Conservation (phyloP, 345 rosid species). For the Linum usitatissimum region DNA sequence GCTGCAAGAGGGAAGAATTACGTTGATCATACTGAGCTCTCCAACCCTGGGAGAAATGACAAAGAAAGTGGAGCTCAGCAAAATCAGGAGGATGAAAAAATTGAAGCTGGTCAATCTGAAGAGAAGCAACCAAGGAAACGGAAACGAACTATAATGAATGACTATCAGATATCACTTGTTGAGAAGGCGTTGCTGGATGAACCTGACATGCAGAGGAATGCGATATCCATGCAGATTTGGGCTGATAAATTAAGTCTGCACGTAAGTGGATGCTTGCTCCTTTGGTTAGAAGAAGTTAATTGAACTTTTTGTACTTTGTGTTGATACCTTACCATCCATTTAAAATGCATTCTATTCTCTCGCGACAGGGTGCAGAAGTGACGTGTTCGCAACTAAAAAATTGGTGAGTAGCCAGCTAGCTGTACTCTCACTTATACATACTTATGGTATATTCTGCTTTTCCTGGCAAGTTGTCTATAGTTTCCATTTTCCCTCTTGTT, state of each 20-base stretch:
- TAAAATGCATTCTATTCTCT: neutral
- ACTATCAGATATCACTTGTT: slow-evolving; percentile 60
- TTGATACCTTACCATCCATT: too few species aligned
- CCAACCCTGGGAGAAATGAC: slow-evolving; percentile 26
- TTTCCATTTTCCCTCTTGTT: slow-evolving; percentile 1
- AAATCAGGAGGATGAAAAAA: slow-evolving; percentile 47
- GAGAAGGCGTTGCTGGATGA: slow-evolving; percentile 86
- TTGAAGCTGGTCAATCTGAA: slow-evolving; percentile 32
- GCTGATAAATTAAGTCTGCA: slow-evolving; percentile 58
- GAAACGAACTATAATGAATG: slow-evolving; percentile 93
- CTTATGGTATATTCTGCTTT: neutral
- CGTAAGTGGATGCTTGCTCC: slow-evolving; percentile 28
- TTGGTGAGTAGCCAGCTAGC: slow-evolving; percentile 51
- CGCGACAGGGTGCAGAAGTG: slow-evolving; percentile 73
- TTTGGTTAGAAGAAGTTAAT: neutral
- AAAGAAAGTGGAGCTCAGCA: slow-evolving; percentile 38
- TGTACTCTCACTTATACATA: too few species aligned
- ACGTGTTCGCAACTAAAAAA: slow-evolving; percentile 80
- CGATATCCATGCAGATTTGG: slow-evolving; percentile 53
- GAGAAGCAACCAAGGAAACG: slow-evolving; percentile 79
- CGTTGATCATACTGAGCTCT: slow-evolving; percentile 34
- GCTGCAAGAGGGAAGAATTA: slow-evolving; percentile 52
- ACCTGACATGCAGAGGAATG: slow-evolving; percentile 90
- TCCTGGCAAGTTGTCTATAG: neutral
- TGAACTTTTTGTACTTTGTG: slow-evolving; percentile 9